phyloP scores from a whole-genome alignment of 352 stramenopile species.

The Phytophthora macrochlamydospora region DNA sequence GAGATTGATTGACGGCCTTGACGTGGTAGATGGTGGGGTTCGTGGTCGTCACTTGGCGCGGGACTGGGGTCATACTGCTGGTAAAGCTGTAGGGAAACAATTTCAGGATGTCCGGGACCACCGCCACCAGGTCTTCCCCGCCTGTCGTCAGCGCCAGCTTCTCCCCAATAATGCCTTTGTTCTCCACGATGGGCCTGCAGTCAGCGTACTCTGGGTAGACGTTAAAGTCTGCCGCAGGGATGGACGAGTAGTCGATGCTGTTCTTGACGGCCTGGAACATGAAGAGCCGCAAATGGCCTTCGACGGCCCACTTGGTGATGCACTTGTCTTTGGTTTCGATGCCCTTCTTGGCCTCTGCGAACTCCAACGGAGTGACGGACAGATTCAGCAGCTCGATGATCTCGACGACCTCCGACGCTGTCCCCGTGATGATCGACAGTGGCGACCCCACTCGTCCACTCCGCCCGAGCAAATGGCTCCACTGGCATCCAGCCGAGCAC shows the following conservation, averaged over 20 bases:
- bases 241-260: slow-evolving; percentile 34
- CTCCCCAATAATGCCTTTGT: slow-evolving; percentile 13
- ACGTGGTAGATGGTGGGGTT: slow-evolving; percentile 25
- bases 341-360: slow-evolving; percentile 18
- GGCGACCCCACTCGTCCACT: slow-evolving; percentile 33
- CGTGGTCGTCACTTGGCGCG: slow-evolving; percentile 7
- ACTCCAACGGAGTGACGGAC: slow-evolving; percentile 17
- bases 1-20: slow-evolving; percentile 21
- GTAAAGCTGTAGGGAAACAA: slow-evolving; percentile 31
- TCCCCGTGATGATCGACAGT: slow-evolving; percentile 25
- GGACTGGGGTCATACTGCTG: slow-evolving; percentile 19
- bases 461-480: slow-evolving; percentile 29
- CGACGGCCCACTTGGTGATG: slow-evolving; percentile 24
- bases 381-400: slow-evolving; percentile 18
- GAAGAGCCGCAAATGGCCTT: slow-evolving; percentile 24
- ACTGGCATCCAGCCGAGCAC: slow-evolving; percentile 19
- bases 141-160: slow-evolving; percentile 20
- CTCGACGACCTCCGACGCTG: slow-evolving; percentile 16
- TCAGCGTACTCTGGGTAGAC: slow-evolving; percentile 34
- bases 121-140: slow-evolving; percentile 21
- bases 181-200: slow-evolving; percentile 16
- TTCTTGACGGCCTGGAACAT: slow-evolving; percentile 31
- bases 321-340: slow-evolving; percentile 19
- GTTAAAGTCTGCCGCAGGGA: slow-evolving; percentile 30
- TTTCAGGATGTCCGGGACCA: slow-evolving; percentile 31